These are phyloP conservation scores for Aspergillus floridensis DNA, from an alignment of 2,329 filamentous ascomycete species.

Conservation along the genomic window DNA sequence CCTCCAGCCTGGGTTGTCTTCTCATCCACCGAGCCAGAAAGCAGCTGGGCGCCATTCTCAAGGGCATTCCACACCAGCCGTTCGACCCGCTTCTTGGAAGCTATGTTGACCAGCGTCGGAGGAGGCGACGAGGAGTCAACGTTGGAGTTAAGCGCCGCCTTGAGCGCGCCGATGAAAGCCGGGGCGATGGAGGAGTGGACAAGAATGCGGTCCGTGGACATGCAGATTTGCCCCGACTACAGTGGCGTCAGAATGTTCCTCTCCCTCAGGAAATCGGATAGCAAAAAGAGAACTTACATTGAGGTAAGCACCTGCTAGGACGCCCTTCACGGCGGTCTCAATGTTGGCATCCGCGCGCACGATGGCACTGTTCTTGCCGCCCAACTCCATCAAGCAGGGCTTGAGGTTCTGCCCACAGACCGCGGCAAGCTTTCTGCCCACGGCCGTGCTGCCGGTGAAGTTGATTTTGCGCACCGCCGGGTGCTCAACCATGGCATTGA, in stretches of 20 bases:
- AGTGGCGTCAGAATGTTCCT: conserved; percentile 1
- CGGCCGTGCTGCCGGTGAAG: conserved; percentile 46
- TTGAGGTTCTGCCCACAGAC: conserved; percentile 44
- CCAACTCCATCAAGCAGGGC: conserved; percentile 74
- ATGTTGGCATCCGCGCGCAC: conserved; percentile 77
- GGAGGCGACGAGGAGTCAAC: conserved; percentile 33
- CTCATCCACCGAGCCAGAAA: conserved; percentile 23
- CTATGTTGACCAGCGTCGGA: conserved; percentile 43
- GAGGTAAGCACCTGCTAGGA: conserved; percentile 33
- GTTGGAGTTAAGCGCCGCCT: conserved; percentile 40
- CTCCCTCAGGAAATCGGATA: background rate
- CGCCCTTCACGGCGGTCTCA: conserved; percentile 53
- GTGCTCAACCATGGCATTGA: conserved; percentile 61
- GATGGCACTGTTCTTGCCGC: conserved; percentile 76
- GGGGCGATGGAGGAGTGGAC: conserved; percentile 55
- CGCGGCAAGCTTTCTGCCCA: conserved; percentile 43
- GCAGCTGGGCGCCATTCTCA: conserved; percentile 32
- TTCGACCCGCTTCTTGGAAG: conserved; percentile 45
- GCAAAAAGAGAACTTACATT: conserved; percentile 22
- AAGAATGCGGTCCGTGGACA: conserved; percentile 72
- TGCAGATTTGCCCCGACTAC: conserved; percentile 71
- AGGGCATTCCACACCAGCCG: conserved; percentile 28
- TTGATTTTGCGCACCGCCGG: conserved; percentile 42
- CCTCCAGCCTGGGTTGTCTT: conserved; percentile 12
- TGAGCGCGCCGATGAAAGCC: conserved; percentile 53